Evolutionary conservation across 2,329 filamentous ascomycete species (phyloP).

Genomic region (Paecilomyces variotii): DNA sequence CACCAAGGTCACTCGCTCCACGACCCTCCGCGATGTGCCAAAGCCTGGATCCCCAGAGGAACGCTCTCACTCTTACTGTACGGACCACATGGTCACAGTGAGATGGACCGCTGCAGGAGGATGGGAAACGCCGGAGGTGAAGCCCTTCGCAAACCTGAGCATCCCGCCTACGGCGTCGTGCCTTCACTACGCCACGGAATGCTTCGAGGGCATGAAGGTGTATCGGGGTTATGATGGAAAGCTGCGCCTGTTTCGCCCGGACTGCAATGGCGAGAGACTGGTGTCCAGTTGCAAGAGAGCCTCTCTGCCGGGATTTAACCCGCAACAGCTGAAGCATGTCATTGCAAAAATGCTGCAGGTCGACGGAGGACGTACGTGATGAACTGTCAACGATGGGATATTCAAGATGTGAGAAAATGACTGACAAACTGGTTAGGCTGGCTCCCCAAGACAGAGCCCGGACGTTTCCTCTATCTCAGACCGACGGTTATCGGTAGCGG

Average conservation of each 20-base stretch:
- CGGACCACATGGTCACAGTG: conserved; percentile 82
- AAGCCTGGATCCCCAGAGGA: conserved; percentile 32
- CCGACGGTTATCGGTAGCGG: conserved; percentile 78
- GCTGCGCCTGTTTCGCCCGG: conserved; percentile 69
- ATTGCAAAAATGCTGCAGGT: conserved; percentile 62
- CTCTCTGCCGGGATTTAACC: conserved; percentile 65
- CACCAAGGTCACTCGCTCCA: conserved; percentile 30
- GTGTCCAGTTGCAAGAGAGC: conserved; percentile 48
- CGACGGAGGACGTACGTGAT: conserved; percentile 41
- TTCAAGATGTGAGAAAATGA: neutral
- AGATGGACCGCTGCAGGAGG: conserved; percentile 58
- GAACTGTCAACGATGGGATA: neutral
- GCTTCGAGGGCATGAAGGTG: conserved; percentile 79
- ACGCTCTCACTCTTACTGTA: conserved; percentile 37
- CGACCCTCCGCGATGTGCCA: conserved; percentile 28
- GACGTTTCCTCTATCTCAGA: conserved; percentile 65
- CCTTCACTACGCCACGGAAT: conserved; percentile 84
- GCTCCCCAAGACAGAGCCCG: neutral
- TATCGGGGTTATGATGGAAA: conserved; percentile 61
- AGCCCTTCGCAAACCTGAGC: conserved; percentile 67
- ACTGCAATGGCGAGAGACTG: conserved; percentile 62
- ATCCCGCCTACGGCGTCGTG: conserved; percentile 74
- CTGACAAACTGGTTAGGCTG: neutral
- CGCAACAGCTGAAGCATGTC: conserved; percentile 64
- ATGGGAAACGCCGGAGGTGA: conserved; percentile 66